Conservation (phyloP, 106 monocot species). For the Platanthera guangdongensis region DNA sequence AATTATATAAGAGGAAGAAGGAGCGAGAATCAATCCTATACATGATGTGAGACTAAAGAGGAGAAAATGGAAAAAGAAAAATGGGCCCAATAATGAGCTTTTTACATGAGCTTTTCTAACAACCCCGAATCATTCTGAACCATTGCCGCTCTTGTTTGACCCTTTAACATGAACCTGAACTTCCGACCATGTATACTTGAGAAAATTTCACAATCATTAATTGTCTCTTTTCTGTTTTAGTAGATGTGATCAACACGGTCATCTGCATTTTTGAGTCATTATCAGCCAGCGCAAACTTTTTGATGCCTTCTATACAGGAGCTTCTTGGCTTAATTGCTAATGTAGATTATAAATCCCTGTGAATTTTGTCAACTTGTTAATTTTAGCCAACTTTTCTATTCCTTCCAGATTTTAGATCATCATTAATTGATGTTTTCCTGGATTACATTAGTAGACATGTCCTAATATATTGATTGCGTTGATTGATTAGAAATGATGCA, state of each 20-base stretch:
- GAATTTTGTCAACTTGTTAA: neutral
- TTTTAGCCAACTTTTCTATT: neutral
- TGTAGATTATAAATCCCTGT: neutral
- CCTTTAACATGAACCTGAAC: neutral
- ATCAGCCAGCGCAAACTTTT: neutral
- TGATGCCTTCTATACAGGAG: neutral
- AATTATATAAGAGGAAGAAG: too few relatives aligned
- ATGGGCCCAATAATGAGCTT: too few relatives aligned
- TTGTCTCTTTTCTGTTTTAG: neutral
- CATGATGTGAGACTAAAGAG: too few relatives aligned
- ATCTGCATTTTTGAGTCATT: neutral
- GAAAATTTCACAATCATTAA: neutral
- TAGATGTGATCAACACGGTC: neutral
- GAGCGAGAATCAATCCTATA: too few relatives aligned
- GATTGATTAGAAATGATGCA: conserved; percentile 78
- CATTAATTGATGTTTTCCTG: neutral
- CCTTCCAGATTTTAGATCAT: neutral
- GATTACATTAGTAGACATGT: neutral
- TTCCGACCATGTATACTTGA: neutral
- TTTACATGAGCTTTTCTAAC: too few relatives aligned
- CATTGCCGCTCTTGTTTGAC: neutral
- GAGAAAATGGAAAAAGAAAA: too few relatives aligned
- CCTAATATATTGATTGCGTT: conserved; percentile 6
- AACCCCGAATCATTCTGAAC: neutral
- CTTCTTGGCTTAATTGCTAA: neutral